Conservation (phyloP, 768 basidiomycete genomes). For the Kondoa subrosea region DNA sequence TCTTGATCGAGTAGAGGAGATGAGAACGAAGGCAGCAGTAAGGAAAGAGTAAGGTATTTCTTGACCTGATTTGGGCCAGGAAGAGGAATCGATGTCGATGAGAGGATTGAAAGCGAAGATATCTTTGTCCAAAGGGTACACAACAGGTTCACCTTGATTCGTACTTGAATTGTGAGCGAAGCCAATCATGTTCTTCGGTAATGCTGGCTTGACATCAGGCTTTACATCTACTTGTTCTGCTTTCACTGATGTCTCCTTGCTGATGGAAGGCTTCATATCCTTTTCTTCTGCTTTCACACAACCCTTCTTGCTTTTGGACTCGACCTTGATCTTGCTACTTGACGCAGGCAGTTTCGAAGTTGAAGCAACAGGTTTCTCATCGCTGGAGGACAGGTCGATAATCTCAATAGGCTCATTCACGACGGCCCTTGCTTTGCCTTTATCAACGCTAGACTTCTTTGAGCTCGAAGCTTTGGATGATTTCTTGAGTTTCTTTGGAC, state of each 20-base stretch:
- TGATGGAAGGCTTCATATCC: not conserved
- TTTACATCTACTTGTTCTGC: not conserved
- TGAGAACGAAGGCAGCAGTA: conserved; percentile 44
- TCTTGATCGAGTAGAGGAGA: conserved; percentile 55
- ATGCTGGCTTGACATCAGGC: not conserved
- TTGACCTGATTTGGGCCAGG: conserved; percentile 16
- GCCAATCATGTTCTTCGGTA: conserved; percentile 1
- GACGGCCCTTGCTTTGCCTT: not conserved
- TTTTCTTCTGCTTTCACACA: conserved; percentile 8
- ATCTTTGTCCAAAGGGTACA: conserved; percentile 22
- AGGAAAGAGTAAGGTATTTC: conserved; percentile 51
- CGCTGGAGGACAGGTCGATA: conserved; percentile 3
- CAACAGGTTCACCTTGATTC: conserved; percentile 4
- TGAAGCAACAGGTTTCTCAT: not conserved
- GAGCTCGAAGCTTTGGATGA: not conserved
- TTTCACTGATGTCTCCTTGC: not conserved
- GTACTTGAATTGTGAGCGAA: not conserved
- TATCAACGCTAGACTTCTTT: not conserved
- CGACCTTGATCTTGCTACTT: conserved; percentile 12
- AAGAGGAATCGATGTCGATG: conserved; percentile 12
- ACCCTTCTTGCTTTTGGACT: conserved; percentile 1
- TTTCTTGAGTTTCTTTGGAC: not conserved
- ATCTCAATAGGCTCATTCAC: not conserved
- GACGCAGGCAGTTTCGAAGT: not conserved
- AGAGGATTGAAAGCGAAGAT: conserved; percentile 24